Evolutionary conservation across 2,329 filamentous ascomycete genomes (phyloP), one percentile per base, ranked within the genome.

Genomic region (Zymoseptoria brevis): DNA sequence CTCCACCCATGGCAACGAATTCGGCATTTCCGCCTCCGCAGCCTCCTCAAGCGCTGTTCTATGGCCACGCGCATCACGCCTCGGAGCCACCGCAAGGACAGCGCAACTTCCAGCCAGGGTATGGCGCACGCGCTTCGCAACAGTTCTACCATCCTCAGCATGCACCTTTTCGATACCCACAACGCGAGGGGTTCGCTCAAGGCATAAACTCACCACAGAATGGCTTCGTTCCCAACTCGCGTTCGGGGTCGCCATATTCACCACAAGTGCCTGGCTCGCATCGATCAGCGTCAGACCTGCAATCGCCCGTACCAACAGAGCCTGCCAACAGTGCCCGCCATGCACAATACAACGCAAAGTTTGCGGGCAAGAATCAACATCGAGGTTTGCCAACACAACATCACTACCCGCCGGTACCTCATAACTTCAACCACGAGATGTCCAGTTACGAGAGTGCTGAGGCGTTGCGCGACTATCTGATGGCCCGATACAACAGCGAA

Each of bases 391-490:
- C 59, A 22, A 29, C 62, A 26, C 63, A 66, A 51, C 57, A 58
- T 53, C 60, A 64, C 13, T 62, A 61, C n/a, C 57, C 62, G 19
- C 61, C 63, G 3, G 62, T 62, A 48, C 61, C 55, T 19, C 62
- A 67, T 13, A 59, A 59, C 1, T 63, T 63, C 30, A 65, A 66
- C 19, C 66, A 67, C 5, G 54, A 65, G n/a, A 56, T 61, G 19
- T 54, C 56, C 22, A 59, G 60, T 16, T 55, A 67, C 19, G 68
- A 71, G 21, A 71, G 71, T 60, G 61, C 67, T n/a, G 64, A 70
- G 54, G 62, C 60, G 19, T 59, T 73, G 19, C 67, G 70, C 29
- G 64, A 66, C 51, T 68, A 73, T 55, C 56, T 73, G 8, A 56
- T 61, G 2, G 59, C 59, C 49, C 67, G 69, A 5, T 71, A 70